Conservation (phyloP, 2,329 filamentous ascomycete genomes). For the Cladosporium colombiae region DNA sequence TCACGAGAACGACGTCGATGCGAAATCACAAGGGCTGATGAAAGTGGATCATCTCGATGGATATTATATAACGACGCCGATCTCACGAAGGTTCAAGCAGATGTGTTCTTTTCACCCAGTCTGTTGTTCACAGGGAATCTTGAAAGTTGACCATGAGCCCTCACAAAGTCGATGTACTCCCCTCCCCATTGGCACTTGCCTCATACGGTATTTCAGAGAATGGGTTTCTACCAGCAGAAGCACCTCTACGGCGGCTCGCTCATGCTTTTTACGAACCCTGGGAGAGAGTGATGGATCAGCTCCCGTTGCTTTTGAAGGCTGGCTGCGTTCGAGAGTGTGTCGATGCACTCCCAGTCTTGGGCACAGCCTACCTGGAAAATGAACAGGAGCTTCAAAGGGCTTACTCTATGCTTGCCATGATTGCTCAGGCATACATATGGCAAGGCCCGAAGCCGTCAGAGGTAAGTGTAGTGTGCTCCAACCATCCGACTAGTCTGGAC, state of each 20-base stretch:
- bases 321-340: conserved; percentile 76
- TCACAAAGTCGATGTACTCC: conserved; percentile 26
- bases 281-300: conserved; percentile 79
- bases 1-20: neutral
- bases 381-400: conserved; percentile 89
- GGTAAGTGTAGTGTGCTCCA: conserved; percentile 19
- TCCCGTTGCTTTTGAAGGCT: conserved; percentile 79
- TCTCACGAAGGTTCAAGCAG: conserved; percentile 5
- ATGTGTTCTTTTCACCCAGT: conserved; percentile 4
- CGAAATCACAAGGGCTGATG: conserved; percentile 6
- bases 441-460: conserved; percentile 71
- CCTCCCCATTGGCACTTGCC: conserved; percentile 26
- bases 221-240: conserved; percentile 81
- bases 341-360: conserved; percentile 77
- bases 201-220: conserved; percentile 41
- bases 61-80: conserved; percentile 20
- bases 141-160: conserved; percentile 29
- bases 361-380: conserved; percentile 75
- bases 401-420: conserved; percentile 74
- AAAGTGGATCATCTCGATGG: conserved; percentile 16
- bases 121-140: neutral
- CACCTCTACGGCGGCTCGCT: conserved; percentile 76
- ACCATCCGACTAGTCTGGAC: neutral
- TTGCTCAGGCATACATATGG: conserved; percentile 87
- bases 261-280: conserved; percentile 91